Evolutionary conservation across 1,284 basidiomycete genomes (phyloP).

Genomic region (Microbotryum violaceum): DNA sequence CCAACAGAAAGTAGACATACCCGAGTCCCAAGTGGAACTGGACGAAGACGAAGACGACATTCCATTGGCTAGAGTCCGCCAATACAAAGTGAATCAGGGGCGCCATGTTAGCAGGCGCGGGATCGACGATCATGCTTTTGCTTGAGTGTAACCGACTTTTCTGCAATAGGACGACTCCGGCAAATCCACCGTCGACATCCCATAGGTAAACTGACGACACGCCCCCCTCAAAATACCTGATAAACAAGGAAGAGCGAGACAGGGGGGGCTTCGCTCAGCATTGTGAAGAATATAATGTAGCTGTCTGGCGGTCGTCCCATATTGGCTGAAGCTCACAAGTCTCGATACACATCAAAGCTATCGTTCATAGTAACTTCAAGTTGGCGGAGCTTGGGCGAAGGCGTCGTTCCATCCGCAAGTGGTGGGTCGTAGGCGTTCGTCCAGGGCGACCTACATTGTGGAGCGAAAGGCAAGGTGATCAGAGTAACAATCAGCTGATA

Average conservation of each 20-base stretch:
- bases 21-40: conserved; percentile 82
- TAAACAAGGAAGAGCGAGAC: background rate
- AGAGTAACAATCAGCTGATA: background rate
- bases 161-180: conserved; percentile 92
- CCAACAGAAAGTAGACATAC: background rate
- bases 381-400: conserved; percentile 74
- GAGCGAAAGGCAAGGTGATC: background rate
- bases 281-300: background rate
- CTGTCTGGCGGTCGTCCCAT: background rate
- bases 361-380: conserved; percentile 90
- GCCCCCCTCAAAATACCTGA: conserved; percentile 90
- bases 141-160: conserved; percentile 59
- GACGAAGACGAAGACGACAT: conserved; percentile 13
- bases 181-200: conserved; percentile 89
- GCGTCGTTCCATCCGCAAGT: conserved; percentile 75
- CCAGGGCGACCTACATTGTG: conserved; percentile 73
- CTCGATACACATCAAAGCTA: conserved; percentile 94
- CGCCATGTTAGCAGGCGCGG: background rate
- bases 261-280: background rate
- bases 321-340: conserved; percentile 55
- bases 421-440: conserved; percentile 90
- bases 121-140: background rate
- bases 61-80: conserved; percentile 3
- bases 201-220: conserved; percentile 97
- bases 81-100: background rate